Evolutionary conservation across 2,329 filamentous ascomycete genomes (phyloP).

Genomic region (Arthrobotrys sphaeroides): DNA sequence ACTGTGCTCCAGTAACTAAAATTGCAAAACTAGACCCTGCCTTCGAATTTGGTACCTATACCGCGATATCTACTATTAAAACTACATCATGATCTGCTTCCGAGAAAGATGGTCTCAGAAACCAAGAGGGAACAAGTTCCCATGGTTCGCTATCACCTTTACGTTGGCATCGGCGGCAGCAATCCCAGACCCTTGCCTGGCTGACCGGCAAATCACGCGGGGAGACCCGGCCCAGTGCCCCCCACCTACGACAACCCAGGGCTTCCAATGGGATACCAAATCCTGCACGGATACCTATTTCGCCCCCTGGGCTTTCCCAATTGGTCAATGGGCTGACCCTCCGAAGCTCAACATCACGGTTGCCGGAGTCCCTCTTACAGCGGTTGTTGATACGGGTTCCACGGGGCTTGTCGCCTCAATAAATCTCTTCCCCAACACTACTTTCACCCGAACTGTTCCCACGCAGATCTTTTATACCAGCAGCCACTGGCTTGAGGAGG

Average conservation of each 20-base stretch:
- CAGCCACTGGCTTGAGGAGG: constrained; percentile 50
- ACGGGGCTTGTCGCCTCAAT: constrained; percentile 36
- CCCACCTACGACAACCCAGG: not conserved
- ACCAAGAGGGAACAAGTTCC: not conserved
- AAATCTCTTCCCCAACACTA: constrained; percentile 20
- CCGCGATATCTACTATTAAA: not conserved
- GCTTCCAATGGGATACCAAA: constrained; percentile 33
- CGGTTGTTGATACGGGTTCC: constrained; percentile 36
- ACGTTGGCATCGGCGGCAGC: constrained; percentile 5
- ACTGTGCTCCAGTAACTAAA: not conserved
- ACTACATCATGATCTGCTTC: not conserved
- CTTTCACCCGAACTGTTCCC: constrained; percentile 22
- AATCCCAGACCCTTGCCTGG: not conserved
- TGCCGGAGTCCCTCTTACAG: constrained; percentile 29
- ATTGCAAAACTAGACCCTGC: not conserved
- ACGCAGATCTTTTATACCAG: constrained; percentile 41
- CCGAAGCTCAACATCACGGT: constrained; percentile 37
- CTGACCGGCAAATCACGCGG: constrained; percentile 7
- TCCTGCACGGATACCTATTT: constrained; percentile 24
- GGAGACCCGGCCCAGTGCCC: not conserved
- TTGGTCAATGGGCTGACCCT: constrained; percentile 18
- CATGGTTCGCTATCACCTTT: not conserved
- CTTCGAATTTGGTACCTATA: not conserved
- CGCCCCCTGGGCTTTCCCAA: constrained; percentile 26
- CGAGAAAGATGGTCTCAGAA: not conserved